Base-by-base conservation (phyloP, 2,329 filamentous ascomycete genomes). In the Scleromitrula shiraiana region DNA sequence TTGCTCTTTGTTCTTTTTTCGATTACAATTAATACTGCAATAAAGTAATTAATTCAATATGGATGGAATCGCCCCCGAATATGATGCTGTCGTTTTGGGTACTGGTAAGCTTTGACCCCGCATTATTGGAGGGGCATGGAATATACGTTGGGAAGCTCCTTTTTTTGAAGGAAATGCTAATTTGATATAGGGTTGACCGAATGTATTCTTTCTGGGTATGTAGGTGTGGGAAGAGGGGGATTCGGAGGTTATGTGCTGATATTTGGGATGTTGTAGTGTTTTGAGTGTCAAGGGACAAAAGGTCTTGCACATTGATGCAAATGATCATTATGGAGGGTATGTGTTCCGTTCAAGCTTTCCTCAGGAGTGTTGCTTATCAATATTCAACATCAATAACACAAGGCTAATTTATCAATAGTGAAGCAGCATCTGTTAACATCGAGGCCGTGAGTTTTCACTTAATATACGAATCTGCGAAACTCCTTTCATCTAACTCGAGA, bases 211-310 rank as follows among this genome's bases (percentile, higher is more conserved):
- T 96, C 91, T 67, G 93, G 91, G 89, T 95, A 85, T 66, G 73
- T 55, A 24, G n/a, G 50, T 32, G 37, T 26, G 23, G 24, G 20
- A 19, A 24, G 46, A 22, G 17, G 33, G 19, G 30, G 15, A 30
- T 41, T 20, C 9, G 8, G 19, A 19, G 23, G 10, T 40, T 19
- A 1, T 17, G 7, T 42, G 20, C 45, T 48, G 30, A 48, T 29
- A 12, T 9, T 20, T 19, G 6, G 17, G 9, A n/a, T n/a, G n/a
- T 26, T 15, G 7, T 22, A 89, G 90, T 70, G 90, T 98, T 53
- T 75, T 97, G 67, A 95, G 89, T 74, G 91, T 97, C 64, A 96
- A 97, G 77, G 91, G 91, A 69, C 91, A 95, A 78, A 97, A 97
- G 76, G 93, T 98, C 65, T 80, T 98, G 57, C 93, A 98, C 75